These are phyloP conservation scores for Flaveria brownii DNA, from an alignment of 129 eudicot genomes.

Conservation along the genomic window DNA sequence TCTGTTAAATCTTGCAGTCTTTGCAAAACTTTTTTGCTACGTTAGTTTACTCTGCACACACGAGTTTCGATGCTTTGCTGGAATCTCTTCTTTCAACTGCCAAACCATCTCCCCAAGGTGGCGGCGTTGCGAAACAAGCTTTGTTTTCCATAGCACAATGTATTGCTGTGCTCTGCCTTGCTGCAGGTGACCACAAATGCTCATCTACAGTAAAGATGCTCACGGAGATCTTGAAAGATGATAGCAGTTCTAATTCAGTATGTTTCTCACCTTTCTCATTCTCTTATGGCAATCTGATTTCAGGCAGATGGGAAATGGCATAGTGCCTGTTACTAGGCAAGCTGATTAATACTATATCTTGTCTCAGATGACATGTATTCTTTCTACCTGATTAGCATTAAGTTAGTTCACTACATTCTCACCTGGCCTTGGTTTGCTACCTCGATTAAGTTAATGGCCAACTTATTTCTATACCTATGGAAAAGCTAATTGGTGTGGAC, in stretches of 20 bases:
- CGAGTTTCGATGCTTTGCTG: conserved; percentile 83
- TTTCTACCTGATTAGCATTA: background rate
- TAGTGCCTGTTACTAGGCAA: background rate
- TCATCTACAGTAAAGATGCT: conserved; percentile 91
- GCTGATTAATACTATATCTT: background rate
- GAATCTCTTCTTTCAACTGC: conserved; percentile 92
- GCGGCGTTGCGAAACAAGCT: conserved; percentile 94
- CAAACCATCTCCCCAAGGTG: conserved; percentile 77
- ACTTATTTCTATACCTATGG: background rate
- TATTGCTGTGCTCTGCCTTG: conserved; percentile 98
- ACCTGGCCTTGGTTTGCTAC: conserved; percentile 1
- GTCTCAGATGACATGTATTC: too few relatives aligned
- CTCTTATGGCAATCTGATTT: conserved; percentile 18
- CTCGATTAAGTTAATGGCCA: background rate
- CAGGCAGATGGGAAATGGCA: background rate
- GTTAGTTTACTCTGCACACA: conserved; percentile 84
- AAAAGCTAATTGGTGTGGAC: conserved; percentile 9
- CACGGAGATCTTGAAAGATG: conserved; percentile 81
- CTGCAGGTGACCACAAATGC: conserved; percentile 89
- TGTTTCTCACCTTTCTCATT: conserved; percentile 20
- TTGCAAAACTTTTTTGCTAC: conserved; percentile 81
- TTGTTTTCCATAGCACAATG: conserved; percentile 92
- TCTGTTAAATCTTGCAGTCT: too few relatives aligned
- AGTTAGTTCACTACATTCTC: conserved; percentile 19
- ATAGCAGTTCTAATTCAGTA: conserved; percentile 71